Percentiles rank a stretch among this genome's conserved stretches.
Evolutionary conservation across 306 rosid species (phyloP).

Genomic region (Leucaena leucocephala): DNA sequence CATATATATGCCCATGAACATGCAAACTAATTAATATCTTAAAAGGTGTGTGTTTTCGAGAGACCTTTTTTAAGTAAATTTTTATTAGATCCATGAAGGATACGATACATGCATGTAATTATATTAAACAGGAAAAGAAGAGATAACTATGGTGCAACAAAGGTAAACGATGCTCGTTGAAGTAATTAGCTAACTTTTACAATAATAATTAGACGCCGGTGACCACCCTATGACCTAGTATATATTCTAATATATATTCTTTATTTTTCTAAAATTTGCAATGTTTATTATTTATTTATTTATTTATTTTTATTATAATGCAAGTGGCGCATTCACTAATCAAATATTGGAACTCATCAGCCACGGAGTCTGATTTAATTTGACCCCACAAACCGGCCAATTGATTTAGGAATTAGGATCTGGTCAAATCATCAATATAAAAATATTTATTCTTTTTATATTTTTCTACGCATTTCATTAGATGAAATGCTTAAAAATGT

Average conservation of each 20-base stretch:
- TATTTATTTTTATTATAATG: neutral
- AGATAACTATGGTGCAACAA: neutral
- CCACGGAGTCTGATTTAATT: constrained; percentile 18
- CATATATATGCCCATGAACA: too few species aligned
- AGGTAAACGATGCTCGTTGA: neutral
- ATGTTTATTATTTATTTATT: neutral
- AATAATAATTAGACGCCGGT: neutral
- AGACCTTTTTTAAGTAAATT: too few species aligned
- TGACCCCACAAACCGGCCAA: constrained; percentile 14
- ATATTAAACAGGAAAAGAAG: too few species aligned
- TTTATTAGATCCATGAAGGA: too few species aligned
- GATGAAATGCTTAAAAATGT: neutral
- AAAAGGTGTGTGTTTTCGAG: too few species aligned
- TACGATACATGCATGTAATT: too few species aligned
- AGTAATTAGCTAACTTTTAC: neutral
- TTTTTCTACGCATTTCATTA: neutral
- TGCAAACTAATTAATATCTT: too few species aligned
- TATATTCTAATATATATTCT: neutral
- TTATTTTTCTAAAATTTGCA: neutral
- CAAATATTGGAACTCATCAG: neutral
- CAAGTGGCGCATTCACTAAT: neutral
- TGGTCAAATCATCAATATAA: neutral
- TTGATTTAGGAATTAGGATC: neutral
- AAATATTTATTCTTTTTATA: too few species aligned
- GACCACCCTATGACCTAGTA: neutral